Percentiles rank a stretch among this genome's conserved stretches.
These are phyloP conservation scores for Fraxinus quadrangulata DNA, from an alignment of 257 asterid genomes.

Conservation along the genomic window DNA sequence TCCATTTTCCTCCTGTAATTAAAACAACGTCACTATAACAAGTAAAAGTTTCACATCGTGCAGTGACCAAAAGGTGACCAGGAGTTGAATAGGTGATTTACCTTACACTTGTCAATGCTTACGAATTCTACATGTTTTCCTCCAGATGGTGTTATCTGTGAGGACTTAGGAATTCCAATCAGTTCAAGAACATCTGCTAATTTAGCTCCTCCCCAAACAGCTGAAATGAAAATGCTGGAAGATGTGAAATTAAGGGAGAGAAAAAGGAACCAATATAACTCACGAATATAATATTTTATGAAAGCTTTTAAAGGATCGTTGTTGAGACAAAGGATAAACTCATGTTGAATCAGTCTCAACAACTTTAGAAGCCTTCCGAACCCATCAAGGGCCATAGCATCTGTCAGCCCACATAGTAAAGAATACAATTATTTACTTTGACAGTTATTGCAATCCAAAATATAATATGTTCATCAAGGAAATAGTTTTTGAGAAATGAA, in stretches of 20 bases:
- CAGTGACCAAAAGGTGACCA: constrained; percentile 7
- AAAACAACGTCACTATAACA: constrained; percentile 24
- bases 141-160: constrained; percentile 59
- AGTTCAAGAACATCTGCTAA: constrained; percentile 89
- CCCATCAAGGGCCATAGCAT: background rate
- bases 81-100: constrained; percentile 29
- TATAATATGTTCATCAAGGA: background rate
- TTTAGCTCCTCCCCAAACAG: constrained; percentile 95
- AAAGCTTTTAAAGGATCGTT: constrained; percentile 1
- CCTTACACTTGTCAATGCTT: constrained; percentile 99
- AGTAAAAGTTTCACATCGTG: constrained; percentile 17
- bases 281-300: constrained; percentile 9
- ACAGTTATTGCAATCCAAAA: background rate
- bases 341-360: constrained; percentile 3
- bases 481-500: background rate
- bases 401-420: background rate
- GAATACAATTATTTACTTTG: background rate
- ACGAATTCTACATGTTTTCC: constrained; percentile 92
- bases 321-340: constrained; percentile 19
- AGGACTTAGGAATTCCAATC: constrained; percentile 70
- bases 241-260: constrained; percentile 15
- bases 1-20: constrained; percentile 85
- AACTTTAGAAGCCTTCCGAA: background rate
- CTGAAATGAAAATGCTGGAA: constrained; percentile 45
- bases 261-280: background rate